Base-by-base conservation (phyloP, 257 asterid species). In the Osmanthus fragrans region DNA sequence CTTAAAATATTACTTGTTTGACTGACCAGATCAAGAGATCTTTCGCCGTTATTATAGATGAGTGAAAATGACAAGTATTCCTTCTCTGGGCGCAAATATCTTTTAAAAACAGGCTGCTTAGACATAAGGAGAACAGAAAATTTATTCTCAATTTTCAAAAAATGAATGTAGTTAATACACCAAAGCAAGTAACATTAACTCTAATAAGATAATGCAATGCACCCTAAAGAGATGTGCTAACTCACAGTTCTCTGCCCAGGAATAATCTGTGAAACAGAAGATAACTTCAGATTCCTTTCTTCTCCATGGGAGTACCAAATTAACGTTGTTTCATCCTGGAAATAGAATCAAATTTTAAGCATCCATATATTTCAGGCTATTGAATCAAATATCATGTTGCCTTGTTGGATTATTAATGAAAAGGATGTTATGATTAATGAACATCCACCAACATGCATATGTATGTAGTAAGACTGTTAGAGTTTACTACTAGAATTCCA, bases 171-270 rank as follows among this genome's bases (percentile, higher is more conserved):
- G 67, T 68, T 75, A 69, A 70, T 33, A 75, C 32, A 76, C 80
- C 70, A 58, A 72, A 66, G 51, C 54, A 81, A 65, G 84, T 77
- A 72, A 76, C 70, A 76, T 60, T 30, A 82, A 77, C 75, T 82
- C 25, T 73, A 73, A 75, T 58, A 37, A 73, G 72, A 75, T 69
- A 81, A 83, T 83, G 65, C 69, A 81, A 83, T 83, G 65, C 69
- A 30, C 69, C 73, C 54, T 18, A 77, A 58, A 84, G 49, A 49
- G 69, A 72, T 12, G 73, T 67, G 84, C 80, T 77, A 84, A 91
- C 99, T 89, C 89, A 95, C 99, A 39, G 99, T 93, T 91, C 99
- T 91, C 85, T 95, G 99, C 80, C 98, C 99, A 67, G 97, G 98
- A 80, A 89, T 83, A 85, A 95, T 89, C 68, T 94, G 89, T 79